Base-by-base conservation (phyloP, 352 stramenopile species). In the Pythium apleroticum region DNA sequence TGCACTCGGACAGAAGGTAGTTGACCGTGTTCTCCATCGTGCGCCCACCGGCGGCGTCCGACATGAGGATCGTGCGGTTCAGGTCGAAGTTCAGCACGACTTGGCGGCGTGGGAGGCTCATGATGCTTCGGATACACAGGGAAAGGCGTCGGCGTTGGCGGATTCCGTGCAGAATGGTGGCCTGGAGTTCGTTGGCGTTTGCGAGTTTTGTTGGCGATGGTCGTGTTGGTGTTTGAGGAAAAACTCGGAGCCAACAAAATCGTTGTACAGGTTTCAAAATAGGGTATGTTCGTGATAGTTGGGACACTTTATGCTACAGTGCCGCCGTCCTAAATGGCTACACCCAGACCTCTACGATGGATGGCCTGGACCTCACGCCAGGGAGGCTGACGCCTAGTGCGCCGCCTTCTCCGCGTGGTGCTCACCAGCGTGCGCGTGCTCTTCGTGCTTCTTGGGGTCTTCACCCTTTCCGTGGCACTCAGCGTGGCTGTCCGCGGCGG, bases 1-100 rank as follows among this genome's bases (percentile, higher is more conserved):
- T 83, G 63, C 83, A 92, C 69, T 95, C 86, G 22, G 85, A 84
- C 31, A 95, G 75, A 8, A 95, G 74, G 63, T 93, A 95, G 66
- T 93, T 83, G 61, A 95, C 81, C 19, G 86, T 95, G 69, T 96
- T 88, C 71, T 95, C 81, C 80, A 96, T 92, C n/a, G 78, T 91
- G 48, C 89, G 85, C 24, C 86, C 84, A 52, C 86, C 89, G 20
- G 88, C 86, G n/a, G 85, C 81, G 64, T 97, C 89, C 57, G 89
- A 94, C 88, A 96, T 96, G 68, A 97, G 78, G 35, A 96, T 71
- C 39, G 89, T 96, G 52, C 87, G 87, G 77, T 97, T 97, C 55
- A 96, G 69, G 62, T 97, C 89, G 57, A 96, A 94, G 68, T 96
- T 84, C 56, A 96, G 78, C 67, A 95, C 83, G 11, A 95, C 76